Evolutionary conservation across 177 flowering plant genomes (phyloP), one percentile per base, ranked within the genome.

Genomic region (Vitis hybrid): DNA sequence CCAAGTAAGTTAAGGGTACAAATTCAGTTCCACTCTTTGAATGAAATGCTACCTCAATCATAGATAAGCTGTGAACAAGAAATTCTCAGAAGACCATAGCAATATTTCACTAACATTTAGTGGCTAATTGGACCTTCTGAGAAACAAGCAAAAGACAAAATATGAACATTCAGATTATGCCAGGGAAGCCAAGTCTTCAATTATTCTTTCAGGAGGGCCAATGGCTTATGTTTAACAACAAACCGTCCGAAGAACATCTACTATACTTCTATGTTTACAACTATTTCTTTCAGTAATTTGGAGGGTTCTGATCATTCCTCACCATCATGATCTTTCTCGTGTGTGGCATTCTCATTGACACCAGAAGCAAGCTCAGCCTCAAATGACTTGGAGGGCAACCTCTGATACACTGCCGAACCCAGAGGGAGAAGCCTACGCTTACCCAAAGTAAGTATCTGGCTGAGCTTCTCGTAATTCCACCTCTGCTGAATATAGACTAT

Each of bases 281-380:
- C 66, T 56, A 15, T 48, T 8, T 3, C 19, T 64, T 31, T 51
- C 57, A 51, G 69, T 52, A 53, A 10, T 6, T 50, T 19, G 63
- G 55, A 59, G 33, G 8, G 11, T 3, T 15, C 15, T 39, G 0
- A 65, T 73, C 51, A 78, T 62, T 74, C 77, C 67, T 76, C 80
- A 52, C 64, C 74, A 33, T 69, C 74, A n/a, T 11, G 59, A 50
- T 75, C 74, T 14, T 62, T 68, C 59, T 48, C 61, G 10, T 59
- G 48, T 9, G 55, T 52, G 18, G 33, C 61, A 65, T 77, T 62
- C 51, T 79, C 78, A 55, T 76, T 81, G 55, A 75, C 83, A 33
- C 82, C 86, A 13, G 88, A 72, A 50, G 73, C 86, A 66, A 93
- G 91, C 81, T 93, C 98, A 20, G 97, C 84, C 79, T 93, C 98